phyloP scores from a whole-genome alignment of 805 yeast genomes.

The Cyberlindnera mrakii region DNA sequence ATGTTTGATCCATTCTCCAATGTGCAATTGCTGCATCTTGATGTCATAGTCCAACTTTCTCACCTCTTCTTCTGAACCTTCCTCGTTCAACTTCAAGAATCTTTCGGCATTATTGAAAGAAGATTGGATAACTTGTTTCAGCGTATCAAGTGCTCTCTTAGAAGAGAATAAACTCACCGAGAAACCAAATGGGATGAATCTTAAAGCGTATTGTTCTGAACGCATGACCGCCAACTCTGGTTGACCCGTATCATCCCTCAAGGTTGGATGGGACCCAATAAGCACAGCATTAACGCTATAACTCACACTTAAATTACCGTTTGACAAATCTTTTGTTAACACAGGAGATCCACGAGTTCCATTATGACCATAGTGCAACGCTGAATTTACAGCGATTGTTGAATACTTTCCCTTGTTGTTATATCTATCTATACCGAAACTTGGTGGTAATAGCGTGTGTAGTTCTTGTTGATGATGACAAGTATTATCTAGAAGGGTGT shows the following conservation, averaged over 20 bases:
- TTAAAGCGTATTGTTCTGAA: constrained; percentile 30
- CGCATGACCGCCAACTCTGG: constrained; percentile 26
- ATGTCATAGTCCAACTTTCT: constrained; percentile 11
- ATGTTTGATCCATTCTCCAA: not conserved
- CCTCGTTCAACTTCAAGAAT: constrained; percentile 11
- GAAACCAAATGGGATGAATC: constrained; percentile 37
- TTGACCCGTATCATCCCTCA: constrained; percentile 9
- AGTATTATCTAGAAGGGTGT: constrained; percentile 43
- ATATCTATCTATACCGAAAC: constrained; percentile 31
- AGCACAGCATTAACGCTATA: constrained; percentile 53
- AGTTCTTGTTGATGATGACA: constrained; percentile 40
- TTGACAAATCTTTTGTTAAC: constrained; percentile 43
- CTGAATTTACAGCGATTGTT: constrained; percentile 25
- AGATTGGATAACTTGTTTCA: constrained; percentile 10
- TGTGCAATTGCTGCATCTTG: constrained; percentile 14
- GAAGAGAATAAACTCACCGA: constrained; percentile 18
- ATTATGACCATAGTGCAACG: constrained; percentile 44
- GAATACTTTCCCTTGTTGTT: constrained; percentile 27
- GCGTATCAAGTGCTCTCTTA: constrained; percentile 3
- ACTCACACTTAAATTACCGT: constrained; percentile 40
- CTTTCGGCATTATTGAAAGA: constrained; percentile 15
- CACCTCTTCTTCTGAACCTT: constrained; percentile 17
- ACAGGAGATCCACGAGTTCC: constrained; percentile 49
- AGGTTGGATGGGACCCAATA: constrained; percentile 36
- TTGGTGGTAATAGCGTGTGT: constrained; percentile 36